phyloP scores from a whole-genome alignment of 179 eudicot genomes.

The Silene vulgaris region DNA sequence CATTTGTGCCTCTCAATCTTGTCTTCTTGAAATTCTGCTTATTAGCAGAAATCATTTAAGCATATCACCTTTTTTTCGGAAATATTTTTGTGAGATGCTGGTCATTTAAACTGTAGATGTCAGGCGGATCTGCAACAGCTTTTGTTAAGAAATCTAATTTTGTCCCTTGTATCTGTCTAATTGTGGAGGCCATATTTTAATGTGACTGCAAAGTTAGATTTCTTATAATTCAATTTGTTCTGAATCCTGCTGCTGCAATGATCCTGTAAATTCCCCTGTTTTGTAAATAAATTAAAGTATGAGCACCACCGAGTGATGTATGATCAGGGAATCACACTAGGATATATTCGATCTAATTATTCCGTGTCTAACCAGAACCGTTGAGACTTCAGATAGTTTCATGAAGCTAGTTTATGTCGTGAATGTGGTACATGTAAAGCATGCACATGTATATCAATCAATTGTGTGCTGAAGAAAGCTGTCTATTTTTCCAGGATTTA shows the following conservation, averaged over 20 bases:
- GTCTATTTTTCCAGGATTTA: slow-evolving; percentile 47
- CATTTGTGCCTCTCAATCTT: neutral
- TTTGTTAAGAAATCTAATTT: neutral
- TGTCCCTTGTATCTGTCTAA: neutral
- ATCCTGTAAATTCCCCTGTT: neutral
- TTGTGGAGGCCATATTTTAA: neutral
- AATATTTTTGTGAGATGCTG: neutral
- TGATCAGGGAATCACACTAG: neutral
- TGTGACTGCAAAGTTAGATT: neutral
- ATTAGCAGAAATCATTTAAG: neutral
- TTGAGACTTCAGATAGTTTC: neutral
- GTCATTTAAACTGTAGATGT: neutral
- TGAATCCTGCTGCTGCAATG: neutral
- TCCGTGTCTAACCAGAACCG: neutral
- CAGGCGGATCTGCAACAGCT: neutral
- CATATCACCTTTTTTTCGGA: neutral
- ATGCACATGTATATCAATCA: neutral
- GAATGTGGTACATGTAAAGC: neutral
- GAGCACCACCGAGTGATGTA: neutral
- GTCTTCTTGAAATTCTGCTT: neutral
- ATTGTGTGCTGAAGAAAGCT: slow-evolving; percentile 17
- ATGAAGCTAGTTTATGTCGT: neutral
- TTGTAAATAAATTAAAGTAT: neutral
- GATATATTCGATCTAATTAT: neutral
- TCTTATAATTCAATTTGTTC: neutral